Conservation (phyloP, 2,329 filamentous ascomycete genomes). For the Madurella fahalii region DNA sequence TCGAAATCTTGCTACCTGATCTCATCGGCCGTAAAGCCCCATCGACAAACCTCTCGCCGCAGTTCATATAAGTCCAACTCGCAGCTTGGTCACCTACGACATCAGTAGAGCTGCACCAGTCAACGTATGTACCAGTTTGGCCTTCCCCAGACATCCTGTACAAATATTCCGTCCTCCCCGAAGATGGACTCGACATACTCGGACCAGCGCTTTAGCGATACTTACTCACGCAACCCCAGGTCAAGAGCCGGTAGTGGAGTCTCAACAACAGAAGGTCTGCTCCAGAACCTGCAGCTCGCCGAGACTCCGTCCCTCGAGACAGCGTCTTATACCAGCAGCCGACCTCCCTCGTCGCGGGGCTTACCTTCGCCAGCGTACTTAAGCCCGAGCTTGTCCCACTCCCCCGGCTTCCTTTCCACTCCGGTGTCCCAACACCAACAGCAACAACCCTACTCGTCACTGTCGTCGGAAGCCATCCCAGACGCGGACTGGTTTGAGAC, state of each 20-base stretch:
- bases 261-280: slow-evolving; percentile 24
- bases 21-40: slow-evolving; percentile 7
- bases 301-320: slow-evolving; percentile 23
- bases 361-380: slow-evolving; percentile 24
- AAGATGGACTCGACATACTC: slow-evolving; percentile 24
- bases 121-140: slow-evolving; percentile 25
- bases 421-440: slow-evolving; percentile 17
- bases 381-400: slow-evolving; percentile 22
- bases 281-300: slow-evolving; percentile 24
- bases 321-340: slow-evolving; percentile 23
- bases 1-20: slow-evolving; percentile 25
- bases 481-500: slow-evolving; percentile 32
- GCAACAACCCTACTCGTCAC: slow-evolving; percentile 18
- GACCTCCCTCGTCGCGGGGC: slow-evolving; percentile 20
- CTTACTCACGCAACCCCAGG: slow-evolving; percentile 28
- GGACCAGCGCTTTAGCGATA: slow-evolving; percentile 18
- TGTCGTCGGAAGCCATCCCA: slow-evolving; percentile 26
- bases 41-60: slow-evolving; percentile 10
- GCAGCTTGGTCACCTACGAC: slow-evolving; percentile 7
- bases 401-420: slow-evolving; percentile 17
- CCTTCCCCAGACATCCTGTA: slow-evolving; percentile 6
- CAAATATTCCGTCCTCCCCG: slow-evolving; percentile 5
- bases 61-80: slow-evolving; percentile 22
- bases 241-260: slow-evolving; percentile 23
- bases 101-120: slow-evolving; percentile 8